Conservation (phyloP, 73 alveolate genomes). For the Paramecium sonneborni region DNA sequence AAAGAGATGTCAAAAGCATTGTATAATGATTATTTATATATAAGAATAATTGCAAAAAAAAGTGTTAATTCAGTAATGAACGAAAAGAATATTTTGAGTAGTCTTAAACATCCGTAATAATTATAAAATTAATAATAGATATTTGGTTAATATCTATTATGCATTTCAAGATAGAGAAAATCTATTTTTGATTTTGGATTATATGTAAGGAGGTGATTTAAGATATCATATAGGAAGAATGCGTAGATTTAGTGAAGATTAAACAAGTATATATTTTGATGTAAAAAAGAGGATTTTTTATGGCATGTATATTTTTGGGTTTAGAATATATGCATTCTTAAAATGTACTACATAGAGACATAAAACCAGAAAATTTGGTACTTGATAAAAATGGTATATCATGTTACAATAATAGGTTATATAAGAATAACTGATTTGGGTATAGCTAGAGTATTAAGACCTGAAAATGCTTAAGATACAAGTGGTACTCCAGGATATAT, state of each 20-base stretch:
- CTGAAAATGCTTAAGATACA: constrained; percentile 84
- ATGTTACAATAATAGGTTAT: constrained; percentile 35
- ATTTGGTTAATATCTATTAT: constrained; percentile 87
- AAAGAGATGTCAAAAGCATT: constrained; percentile 74
- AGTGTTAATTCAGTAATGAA: constrained; percentile 56
- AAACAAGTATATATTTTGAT: constrained; percentile 72
- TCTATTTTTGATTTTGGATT: constrained; percentile 86
- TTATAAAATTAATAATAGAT: constrained; percentile 35
- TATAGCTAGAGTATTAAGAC: constrained; percentile 78
- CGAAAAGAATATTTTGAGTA: constrained; percentile 49
- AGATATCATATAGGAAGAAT: constrained; percentile 84
- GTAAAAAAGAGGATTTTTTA: constrained; percentile 67
- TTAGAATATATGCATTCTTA: constrained; percentile 75
- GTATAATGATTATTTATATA: neutral
- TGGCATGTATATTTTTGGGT: constrained; percentile 76
- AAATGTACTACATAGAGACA: constrained; percentile 79
- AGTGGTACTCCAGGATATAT: constrained; percentile 94
- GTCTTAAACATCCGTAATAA: constrained; percentile 62
- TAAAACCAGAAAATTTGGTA: constrained; percentile 86
- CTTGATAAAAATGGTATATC: constrained; percentile 67
- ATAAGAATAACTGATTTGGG: constrained; percentile 86
- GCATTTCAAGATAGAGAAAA: constrained; percentile 93
- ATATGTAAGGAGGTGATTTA: constrained; percentile 93
- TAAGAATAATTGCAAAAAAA: constrained; percentile 58
- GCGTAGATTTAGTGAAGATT: constrained; percentile 88